Evolutionary conservation across 768 basidiomycete species (phyloP).

Genomic region (Rhizopogon roseolus): DNA sequence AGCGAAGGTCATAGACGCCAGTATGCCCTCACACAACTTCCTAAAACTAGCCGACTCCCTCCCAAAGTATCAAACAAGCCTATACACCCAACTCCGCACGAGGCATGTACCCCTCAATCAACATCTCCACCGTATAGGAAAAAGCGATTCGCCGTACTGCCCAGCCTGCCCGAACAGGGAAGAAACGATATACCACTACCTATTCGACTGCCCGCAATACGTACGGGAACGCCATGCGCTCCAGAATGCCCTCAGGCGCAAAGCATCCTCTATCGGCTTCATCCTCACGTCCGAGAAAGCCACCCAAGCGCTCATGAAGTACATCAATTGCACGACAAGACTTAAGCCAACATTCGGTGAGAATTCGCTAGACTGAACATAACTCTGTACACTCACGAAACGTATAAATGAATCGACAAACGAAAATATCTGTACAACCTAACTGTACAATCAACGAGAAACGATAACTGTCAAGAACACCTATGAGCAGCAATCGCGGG

Average conservation of each 20-base stretch:
- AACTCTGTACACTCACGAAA: too few relatives aligned
- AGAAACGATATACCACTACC: constrained; percentile 28
- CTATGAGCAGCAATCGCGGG: too few relatives aligned
- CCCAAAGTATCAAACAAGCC: constrained; percentile 10
- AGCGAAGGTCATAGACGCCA: neutral
- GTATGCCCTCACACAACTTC: neutral
- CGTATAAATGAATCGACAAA: too few relatives aligned
- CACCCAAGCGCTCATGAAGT: neutral
- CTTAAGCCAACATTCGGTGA: neutral
- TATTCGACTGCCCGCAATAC: constrained; percentile 25
- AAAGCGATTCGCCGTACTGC: constrained; percentile 21
- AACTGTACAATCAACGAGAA: too few relatives aligned
- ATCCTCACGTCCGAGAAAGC: constrained; percentile 2
- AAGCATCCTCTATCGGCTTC: constrained; percentile 1
- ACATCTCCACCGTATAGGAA: constrained; percentile 25
- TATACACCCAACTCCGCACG: constrained; percentile 27
- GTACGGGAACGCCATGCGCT: neutral
- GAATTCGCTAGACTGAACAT: too few relatives aligned
- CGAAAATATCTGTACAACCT: too few relatives aligned
- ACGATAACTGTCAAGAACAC: too few relatives aligned
- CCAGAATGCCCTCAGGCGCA: neutral
- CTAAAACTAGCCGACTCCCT: constrained; percentile 4
- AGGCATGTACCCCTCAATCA: constrained; percentile 25
- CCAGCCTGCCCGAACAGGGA: constrained; percentile 12
- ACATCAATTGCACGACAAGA: constrained; percentile 3